Percentiles rank a stretch among this genome's conserved stretches.
Evolutionary conservation across 2,329 filamentous ascomycete genomes (phyloP).

Genomic region (Xylaria sp.): DNA sequence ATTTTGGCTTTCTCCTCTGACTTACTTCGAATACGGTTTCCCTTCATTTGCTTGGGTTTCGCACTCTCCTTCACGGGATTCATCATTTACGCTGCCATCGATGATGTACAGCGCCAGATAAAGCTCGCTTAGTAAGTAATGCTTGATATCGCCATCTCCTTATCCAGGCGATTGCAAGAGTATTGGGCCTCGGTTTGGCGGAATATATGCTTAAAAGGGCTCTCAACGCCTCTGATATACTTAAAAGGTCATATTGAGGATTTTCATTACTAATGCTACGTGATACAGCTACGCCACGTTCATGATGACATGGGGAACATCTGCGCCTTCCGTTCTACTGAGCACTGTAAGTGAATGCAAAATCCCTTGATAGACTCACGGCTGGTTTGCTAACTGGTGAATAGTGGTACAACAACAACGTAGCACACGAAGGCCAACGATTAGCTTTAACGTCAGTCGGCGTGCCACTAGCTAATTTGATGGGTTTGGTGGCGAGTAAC

Average conservation of each 20-base stretch:
- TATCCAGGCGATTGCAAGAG: not conserved
- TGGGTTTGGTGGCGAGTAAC: slow-evolving; percentile 76
- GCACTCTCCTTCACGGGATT: slow-evolving; percentile 80
- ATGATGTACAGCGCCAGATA: slow-evolving; percentile 68
- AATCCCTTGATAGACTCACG: too few relatives aligned
- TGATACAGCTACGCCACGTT: slow-evolving; percentile 70
- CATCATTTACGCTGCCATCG: slow-evolving; percentile 78
- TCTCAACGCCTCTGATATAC: too few relatives aligned
- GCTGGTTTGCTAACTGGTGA: slow-evolving; percentile 21
- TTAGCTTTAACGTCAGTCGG: slow-evolving; percentile 76
- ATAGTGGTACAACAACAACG: slow-evolving; percentile 82
- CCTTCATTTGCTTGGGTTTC: slow-evolving; percentile 79
- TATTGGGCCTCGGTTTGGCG: not conserved
- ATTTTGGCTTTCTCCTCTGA: slow-evolving; percentile 79
- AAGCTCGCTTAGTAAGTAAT: slow-evolving; percentile 67
- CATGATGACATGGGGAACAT: slow-evolving; percentile 85
- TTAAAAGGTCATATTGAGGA: not conserved
- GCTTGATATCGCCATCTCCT: not conserved
- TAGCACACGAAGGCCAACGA: slow-evolving; percentile 78
- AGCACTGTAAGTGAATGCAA: slow-evolving; percentile 46
- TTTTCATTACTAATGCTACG: not conserved
- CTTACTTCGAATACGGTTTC: slow-evolving; percentile 71
- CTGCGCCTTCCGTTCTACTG: slow-evolving; percentile 76
- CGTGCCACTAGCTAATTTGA: slow-evolving; percentile 79
- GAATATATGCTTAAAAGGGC: not conserved